Percentiles rank a stretch among this genome's conserved stretches.
Evolutionary conservation across 805 yeast species (phyloP).

Genomic region (Starmerella stellata): DNA sequence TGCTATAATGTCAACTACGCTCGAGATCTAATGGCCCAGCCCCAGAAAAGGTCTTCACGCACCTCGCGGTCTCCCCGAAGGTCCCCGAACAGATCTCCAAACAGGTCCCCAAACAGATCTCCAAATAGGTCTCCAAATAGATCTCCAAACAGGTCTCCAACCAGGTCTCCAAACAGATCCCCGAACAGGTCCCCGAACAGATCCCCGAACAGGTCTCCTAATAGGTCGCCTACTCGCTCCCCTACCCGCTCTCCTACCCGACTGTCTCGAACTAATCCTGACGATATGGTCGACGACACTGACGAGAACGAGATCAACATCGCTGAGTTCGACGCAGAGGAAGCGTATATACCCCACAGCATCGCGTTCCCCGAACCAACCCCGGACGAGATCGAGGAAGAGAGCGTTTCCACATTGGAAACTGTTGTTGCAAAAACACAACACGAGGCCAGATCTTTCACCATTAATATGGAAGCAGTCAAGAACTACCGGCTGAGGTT

Average conservation of each 20-base stretch:
- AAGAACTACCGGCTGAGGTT: constrained; percentile 49
- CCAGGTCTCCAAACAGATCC: too few relatives aligned
- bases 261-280: too few relatives aligned
- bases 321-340: background rate
- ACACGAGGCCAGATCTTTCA: constrained; percentile 9
- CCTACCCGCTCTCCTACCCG: too few relatives aligned
- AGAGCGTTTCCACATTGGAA: constrained; percentile 2
- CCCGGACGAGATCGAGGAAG: constrained; percentile 15
- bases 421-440: background rate
- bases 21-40: background rate
- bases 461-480: constrained; percentile 19
- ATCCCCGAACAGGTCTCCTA: background rate
- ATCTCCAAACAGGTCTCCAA: too few relatives aligned
- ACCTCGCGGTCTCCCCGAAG: too few relatives aligned
- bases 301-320: background rate
- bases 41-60: too few relatives aligned
- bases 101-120: too few relatives aligned
- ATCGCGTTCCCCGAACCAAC: constrained; percentile 12
- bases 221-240: too few relatives aligned
- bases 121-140: too few relatives aligned
- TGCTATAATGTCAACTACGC: background rate
- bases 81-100: too few relatives aligned
- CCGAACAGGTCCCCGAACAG: background rate
- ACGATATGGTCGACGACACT: too few relatives aligned
- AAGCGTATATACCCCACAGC: constrained; percentile 25